These are phyloP conservation scores for Hibiscus mutabilis DNA, from an alignment of 345 rosid species.

Conservation along the genomic window DNA sequence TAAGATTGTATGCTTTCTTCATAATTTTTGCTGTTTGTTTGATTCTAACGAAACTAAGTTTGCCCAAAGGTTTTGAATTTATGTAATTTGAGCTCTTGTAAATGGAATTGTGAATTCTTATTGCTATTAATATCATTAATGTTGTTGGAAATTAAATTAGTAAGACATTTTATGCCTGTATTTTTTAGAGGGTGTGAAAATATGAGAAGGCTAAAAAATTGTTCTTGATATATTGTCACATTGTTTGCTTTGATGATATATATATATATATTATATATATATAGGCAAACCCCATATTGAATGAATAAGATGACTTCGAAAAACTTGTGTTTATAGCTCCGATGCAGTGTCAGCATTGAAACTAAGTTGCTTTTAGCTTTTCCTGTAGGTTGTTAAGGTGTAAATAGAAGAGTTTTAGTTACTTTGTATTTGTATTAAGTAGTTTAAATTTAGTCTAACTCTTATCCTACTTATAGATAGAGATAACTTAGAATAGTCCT, in stretches of 20 bases:
- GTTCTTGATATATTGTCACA: not conserved
- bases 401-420: too few relatives aligned
- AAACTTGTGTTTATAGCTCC: not conserved
- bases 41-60: not conserved
- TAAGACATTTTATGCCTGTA: not conserved
- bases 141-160: not conserved
- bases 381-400: too few relatives aligned
- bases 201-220: too few relatives aligned
- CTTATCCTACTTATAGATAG: too few relatives aligned
- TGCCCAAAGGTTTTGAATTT: not conserved
- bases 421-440: too few relatives aligned
- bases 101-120: not conserved
- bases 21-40: too few relatives aligned
- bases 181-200: too few relatives aligned
- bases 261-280: not conserved
- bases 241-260: not conserved
- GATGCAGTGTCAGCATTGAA: not conserved
- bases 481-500: too few relatives aligned
- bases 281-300: not conserved
- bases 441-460: too few relatives aligned
- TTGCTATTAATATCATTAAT: not conserved
- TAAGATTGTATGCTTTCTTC: too few relatives aligned
- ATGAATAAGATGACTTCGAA: not conserved
- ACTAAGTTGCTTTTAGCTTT: not conserved
- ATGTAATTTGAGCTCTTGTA: not conserved